Evolutionary conservation across 1,139 yeast species (phyloP).

Genomic region (Candida sp.): DNA sequence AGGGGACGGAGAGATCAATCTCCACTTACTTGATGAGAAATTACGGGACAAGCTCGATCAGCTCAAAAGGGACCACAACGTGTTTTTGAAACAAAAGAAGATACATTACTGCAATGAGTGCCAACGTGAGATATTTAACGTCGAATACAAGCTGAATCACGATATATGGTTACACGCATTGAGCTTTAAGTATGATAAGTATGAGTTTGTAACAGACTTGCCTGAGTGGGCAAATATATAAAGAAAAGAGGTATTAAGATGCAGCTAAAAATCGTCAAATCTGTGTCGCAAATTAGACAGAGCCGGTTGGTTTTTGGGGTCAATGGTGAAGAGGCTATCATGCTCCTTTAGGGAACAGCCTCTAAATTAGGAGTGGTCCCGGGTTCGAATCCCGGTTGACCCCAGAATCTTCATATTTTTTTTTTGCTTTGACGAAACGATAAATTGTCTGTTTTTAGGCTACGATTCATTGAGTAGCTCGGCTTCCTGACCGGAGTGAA

Average conservation of each 20-base stretch:
- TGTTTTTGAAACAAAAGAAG: background rate
- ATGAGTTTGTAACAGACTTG: constrained; percentile 33
- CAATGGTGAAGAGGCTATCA: constrained; percentile 7
- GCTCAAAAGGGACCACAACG: constrained; percentile 20
- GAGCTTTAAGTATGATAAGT: constrained; percentile 12
- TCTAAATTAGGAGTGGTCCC: constrained; percentile 7
- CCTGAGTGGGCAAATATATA: constrained; percentile 43
- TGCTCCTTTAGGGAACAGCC: constrained; percentile 6
- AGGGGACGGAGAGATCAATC: constrained; percentile 16
- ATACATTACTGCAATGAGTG: constrained; percentile 43
- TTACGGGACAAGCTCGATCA: constrained; percentile 12
- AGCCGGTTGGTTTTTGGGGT: constrained; percentile 1
- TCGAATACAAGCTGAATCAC: constrained; percentile 11
- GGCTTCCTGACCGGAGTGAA: too few species aligned
- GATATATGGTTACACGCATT: constrained; percentile 63
- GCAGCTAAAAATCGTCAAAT: background rate
- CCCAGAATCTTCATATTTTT: background rate
- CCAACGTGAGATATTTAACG: constrained; percentile 36
- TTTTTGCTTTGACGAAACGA: too few species aligned
- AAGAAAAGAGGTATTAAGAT: too few species aligned
- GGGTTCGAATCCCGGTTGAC: constrained; percentile 8
- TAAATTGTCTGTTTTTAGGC: too few species aligned
- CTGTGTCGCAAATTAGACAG: background rate
- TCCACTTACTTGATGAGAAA: constrained; percentile 18
- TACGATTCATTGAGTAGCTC: too few species aligned